phyloP scores from a whole-genome alignment of 345 rosid species.

The Salix exigua region DNA sequence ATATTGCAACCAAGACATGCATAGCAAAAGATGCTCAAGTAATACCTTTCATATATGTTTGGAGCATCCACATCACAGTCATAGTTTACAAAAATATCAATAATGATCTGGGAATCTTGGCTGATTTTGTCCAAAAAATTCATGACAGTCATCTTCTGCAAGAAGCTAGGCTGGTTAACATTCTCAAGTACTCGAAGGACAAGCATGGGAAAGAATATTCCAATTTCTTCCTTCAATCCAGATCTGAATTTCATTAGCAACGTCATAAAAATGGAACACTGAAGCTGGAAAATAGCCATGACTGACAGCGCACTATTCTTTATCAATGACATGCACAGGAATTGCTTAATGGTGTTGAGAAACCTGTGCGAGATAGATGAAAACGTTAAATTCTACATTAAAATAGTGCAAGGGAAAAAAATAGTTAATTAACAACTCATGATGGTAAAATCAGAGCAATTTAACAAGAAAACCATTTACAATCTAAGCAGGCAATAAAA shows the following conservation, averaged over 20 bases:
- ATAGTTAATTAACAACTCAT: background rate
- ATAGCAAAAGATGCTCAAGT: background rate
- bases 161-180: conserved; percentile 92
- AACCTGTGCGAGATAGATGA: conserved; percentile 51
- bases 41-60: conserved; percentile 92
- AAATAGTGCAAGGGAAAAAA: background rate
- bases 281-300: conserved; percentile 94
- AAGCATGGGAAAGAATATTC: conserved; percentile 95
- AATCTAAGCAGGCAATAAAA: background rate
- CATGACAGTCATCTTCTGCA: conserved; percentile 95
- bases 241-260: conserved; percentile 79
- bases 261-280: conserved; percentile 77
- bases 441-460: background rate
- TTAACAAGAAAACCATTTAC: background rate
- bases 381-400: conserved; percentile 5
- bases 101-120: conserved; percentile 67
- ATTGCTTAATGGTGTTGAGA: conserved; percentile 78
- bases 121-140: conserved; percentile 74
- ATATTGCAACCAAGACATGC: background rate
- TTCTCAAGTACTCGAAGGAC: conserved; percentile 92
- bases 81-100: conserved; percentile 92
- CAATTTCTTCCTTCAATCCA: conserved; percentile 81
- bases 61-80: conserved; percentile 96
- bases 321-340: conserved; percentile 81
- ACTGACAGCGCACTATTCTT: conserved; percentile 94